Base-by-base conservation (phyloP, 2,329 filamentous ascomycete species). In the Ophiostoma montium region DNA sequence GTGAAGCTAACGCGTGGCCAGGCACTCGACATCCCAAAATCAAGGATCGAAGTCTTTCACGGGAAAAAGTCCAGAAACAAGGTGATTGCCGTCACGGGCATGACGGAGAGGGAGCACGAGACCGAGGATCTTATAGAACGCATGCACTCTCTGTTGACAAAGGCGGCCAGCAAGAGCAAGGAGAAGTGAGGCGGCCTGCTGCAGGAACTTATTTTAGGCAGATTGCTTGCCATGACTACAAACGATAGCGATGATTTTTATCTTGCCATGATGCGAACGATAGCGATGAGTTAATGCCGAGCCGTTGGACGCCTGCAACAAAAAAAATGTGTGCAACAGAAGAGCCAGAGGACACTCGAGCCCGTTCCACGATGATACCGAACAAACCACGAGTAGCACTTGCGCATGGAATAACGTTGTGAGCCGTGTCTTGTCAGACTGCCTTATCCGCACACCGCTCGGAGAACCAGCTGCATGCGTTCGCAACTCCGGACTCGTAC, bases 61-160 rank as follows among this genome's bases (percentile, higher is more conserved):
- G 82, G 82, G 0, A 59, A 72, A 48, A 85, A 80, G 60, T 79
- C 75, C 18, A 70, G 74, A 50, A 75, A 81, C 39, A 87, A 86
- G 63, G 80, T 71, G 0, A 62, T 84, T 12, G 64, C 68, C 3
- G 49, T 72, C 7, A 60, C 49, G 9, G 66, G 65, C 21, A 46
- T 54, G 47, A 16, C 30, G 9, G 50, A 52, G 35, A 16, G 46
- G 2, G 52, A 48, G 10, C 45, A 48, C 27, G 35, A 48, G 30
- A 18, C 46, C 3, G 47, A 41, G 12, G 44, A 50, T 30, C 19
- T 50, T 18, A 21, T 53, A 7, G 51, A 51, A 13, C 52, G 45
- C 9, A 49, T 54, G 27, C 48, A 33, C 9, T 23, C 19, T 11
- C 42, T 54, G 12, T 32, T 57, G 18, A 21, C 43, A 2, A 31